Evolutionary conservation across 2,329 filamentous ascomycete genomes (phyloP), one percentile per base, ranked within the genome.

Genomic region (Xylaria sp.): DNA sequence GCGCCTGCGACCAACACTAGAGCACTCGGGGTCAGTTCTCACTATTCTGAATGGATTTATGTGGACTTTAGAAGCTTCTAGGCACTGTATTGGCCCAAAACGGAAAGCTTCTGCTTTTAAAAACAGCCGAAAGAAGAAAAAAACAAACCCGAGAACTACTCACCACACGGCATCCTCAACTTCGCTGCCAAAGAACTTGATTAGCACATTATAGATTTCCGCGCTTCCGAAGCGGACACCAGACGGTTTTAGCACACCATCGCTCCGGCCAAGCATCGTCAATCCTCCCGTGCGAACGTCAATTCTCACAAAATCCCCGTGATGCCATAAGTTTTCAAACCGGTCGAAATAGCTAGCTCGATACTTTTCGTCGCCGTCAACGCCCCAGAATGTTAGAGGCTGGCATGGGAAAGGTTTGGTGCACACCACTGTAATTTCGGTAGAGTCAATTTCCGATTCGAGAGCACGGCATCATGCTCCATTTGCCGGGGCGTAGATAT

Each of bases 121-220:
- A n/a, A n/a, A n/a, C n/a, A n/a, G n/a, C n/a, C n/a, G n/a, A n/a
- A n/a, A n/a, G n/a, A n/a, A n/a, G n/a, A n/a, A n/a, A n/a, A n/a
- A n/a, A n/a, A n/a, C n/a, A n/a, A n/a, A n/a, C n/a, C n/a, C n/a
- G n/a, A n/a, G n/a, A n/a, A n/a, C n/a, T n/a, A n/a, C n/a, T n/a
- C n/a, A n/a, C n/a, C 95, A 98, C 1, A 98, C 85, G 0, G 93
- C 93, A 75, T 99, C 95, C 68, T 93, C 91, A 19, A 98, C 84
- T 64, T 95, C 88, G 11, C 85, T 82, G 0, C 90, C 87, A 75
- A 98, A 98, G 80, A 94, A 92, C 72, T 92, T 89, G 1, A 96
- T 88, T 32, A 98, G 82, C n/a, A 98, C 85, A 78, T 97, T 98
- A 81, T 98, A 98, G 21, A 99, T 97, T 83, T 99, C 96, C 0